Evolutionary conservation across 805 yeast species (phyloP).

Genomic region (Candida golubevii): DNA sequence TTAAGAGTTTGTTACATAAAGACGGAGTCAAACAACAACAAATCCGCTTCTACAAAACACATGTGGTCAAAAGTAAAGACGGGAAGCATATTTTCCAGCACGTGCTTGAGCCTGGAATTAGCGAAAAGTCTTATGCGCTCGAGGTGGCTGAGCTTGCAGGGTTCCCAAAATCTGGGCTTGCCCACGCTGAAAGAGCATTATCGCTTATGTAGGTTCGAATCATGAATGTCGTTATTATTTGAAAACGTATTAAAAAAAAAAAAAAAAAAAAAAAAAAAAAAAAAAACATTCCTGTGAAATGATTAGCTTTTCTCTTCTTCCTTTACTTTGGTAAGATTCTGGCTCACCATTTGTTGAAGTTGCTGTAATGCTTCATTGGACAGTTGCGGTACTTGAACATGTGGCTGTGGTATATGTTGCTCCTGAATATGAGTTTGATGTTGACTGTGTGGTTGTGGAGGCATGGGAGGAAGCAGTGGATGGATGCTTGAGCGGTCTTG

Average conservation of each 20-base stretch:
- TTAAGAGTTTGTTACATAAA: slow-evolving; percentile 32
- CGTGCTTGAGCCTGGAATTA: slow-evolving; percentile 59
- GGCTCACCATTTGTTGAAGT: slow-evolving; percentile 17
- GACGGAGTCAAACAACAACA: slow-evolving; percentile 24
- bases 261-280: too few species aligned
- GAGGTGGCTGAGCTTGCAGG: slow-evolving; percentile 78
- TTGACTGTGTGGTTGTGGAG: neutral
- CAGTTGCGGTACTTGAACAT: too few species aligned
- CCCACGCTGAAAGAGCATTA: slow-evolving; percentile 42
- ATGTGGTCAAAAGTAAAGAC: slow-evolving; percentile 22
- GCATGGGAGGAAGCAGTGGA: neutral
- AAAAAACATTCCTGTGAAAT: neutral
- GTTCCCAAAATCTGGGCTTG: slow-evolving; percentile 58
- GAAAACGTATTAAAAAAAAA: too few species aligned
- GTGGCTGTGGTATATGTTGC: too few species aligned
- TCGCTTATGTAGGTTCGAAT: slow-evolving; percentile 2
- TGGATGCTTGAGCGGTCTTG: neutral
- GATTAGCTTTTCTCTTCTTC: neutral
- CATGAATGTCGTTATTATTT: too few species aligned
- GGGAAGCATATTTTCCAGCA: slow-evolving; percentile 47
- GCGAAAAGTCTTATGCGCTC: slow-evolving; percentile 70
- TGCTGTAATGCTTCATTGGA: slow-evolving; percentile 12
- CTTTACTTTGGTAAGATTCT: slow-evolving; percentile 4
- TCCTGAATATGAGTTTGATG: too few species aligned
- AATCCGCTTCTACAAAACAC: slow-evolving; percentile 29